A percentile compares a stretch with the other conserved stretches of the same genome.
phyloP scores from a whole-genome alignment of 495 filamentous ascomycete species.

The Penicillium paradoxum region DNA sequence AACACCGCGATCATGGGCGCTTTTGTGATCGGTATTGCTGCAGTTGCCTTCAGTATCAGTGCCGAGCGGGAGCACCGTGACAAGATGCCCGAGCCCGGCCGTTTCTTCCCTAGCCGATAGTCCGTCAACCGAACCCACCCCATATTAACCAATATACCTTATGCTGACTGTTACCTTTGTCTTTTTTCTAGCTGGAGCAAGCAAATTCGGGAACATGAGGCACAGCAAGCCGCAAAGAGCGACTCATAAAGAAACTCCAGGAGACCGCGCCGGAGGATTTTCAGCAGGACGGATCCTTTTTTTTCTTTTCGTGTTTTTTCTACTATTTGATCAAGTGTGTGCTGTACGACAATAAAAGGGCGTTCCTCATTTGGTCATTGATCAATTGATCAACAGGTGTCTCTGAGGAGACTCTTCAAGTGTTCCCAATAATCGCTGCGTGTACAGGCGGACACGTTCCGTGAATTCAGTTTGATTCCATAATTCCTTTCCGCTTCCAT shows the following conservation, averaged over 20 bases:
- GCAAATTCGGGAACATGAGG: constrained; percentile 86
- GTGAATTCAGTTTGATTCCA: constrained; percentile 69
- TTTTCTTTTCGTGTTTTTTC: constrained; percentile 33
- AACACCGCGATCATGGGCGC: constrained; percentile 84
- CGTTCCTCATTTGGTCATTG: constrained; percentile 35
- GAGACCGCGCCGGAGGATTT: constrained; percentile 16
- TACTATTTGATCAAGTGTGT: constrained; percentile 32
- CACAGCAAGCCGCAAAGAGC: constrained; percentile 51
- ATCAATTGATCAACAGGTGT: constrained; percentile 43
- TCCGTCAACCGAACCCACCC: constrained; percentile 44
- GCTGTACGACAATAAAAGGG: constrained; percentile 46
- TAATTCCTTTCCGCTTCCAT: constrained; percentile 54
- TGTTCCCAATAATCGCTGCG: constrained; percentile 44
- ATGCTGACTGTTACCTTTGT: constrained; percentile 15
- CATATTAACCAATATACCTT: constrained; percentile 1
- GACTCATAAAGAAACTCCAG: constrained; percentile 37
- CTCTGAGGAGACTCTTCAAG: constrained; percentile 43
- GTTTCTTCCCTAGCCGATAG: constrained; percentile 97
- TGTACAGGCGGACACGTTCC: constrained; percentile 51
- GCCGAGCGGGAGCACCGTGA: constrained; percentile 74
- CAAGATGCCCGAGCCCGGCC: constrained; percentile 77
- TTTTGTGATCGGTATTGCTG: constrained; percentile 69
- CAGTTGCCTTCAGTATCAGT: constrained; percentile 71
- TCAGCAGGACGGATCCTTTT: constrained; percentile 29
- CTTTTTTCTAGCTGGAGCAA: constrained; percentile 70